Evolutionary conservation across 345 rosid species (phyloP).

Genomic region (Theobroma cacao): DNA sequence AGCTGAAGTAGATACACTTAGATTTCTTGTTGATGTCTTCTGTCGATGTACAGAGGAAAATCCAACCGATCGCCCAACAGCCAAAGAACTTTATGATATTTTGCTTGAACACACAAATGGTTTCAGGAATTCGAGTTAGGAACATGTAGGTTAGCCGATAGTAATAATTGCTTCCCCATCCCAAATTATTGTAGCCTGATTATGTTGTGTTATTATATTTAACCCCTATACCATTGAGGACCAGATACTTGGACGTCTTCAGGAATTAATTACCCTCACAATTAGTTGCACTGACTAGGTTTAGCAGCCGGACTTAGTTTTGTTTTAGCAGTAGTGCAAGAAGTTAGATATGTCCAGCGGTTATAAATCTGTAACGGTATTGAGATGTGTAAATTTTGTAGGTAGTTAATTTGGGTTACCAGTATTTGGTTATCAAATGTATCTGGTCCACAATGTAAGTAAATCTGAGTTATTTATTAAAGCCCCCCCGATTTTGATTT

Average conservation of each 20-base stretch:
- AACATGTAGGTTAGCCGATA: conserved; percentile 12
- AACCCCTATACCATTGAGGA: conserved; percentile 9
- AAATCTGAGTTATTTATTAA: background rate
- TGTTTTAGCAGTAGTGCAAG: background rate
- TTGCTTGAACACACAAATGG: conserved; percentile 32
- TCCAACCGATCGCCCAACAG: conserved; percentile 69
- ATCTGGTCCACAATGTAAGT: background rate
- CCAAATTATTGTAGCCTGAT: conserved; percentile 30
- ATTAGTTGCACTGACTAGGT: conserved; percentile 4
- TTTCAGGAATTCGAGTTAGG: conserved; percentile 17
- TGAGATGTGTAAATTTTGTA: conserved; percentile 20
- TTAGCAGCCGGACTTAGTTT: background rate
- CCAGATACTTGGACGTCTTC: conserved; percentile 21
- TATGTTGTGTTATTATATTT: conserved; percentile 8
- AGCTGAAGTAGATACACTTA: conserved; percentile 45
- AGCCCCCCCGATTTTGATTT: background rate
- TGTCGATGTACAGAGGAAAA: conserved; percentile 61
- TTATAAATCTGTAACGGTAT: background rate
- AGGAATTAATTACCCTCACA: background rate
- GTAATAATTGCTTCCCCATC: background rate
- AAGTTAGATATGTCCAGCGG: background rate
- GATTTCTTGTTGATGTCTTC: conserved; percentile 68
- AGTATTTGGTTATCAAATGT: background rate
- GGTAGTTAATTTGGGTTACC: conserved; percentile 11
- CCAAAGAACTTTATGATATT: conserved; percentile 50